Conservation (phyloP, 202 grass and related monocot genomes). For the Musa balbisiana region DNA sequence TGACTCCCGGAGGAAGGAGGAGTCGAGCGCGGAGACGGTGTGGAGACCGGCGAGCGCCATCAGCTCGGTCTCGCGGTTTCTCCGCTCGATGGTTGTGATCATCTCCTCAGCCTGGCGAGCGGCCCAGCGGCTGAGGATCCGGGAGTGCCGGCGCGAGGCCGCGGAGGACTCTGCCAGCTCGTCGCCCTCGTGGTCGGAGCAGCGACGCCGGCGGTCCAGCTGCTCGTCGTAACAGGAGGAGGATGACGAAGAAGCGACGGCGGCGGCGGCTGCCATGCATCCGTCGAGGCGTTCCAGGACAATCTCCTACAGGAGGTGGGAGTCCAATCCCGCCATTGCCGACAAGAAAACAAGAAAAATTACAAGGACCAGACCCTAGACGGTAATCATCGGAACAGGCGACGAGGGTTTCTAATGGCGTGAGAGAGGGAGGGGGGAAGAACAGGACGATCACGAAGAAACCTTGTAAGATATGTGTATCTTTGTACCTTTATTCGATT, state of each 20-base stretch:
- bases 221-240: slow-evolving; percentile 24
- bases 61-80: slow-evolving; percentile 35
- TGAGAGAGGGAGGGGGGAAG: no score
- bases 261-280: slow-evolving; percentile 42
- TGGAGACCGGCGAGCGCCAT: slow-evolving; percentile 39
- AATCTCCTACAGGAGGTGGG: slow-evolving; percentile 95
- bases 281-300: slow-evolving; percentile 86
- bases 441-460: no score
- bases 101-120: slow-evolving; percentile 72
- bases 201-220: slow-evolving; percentile 12
- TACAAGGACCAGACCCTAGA: no score
- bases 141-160: slow-evolving; percentile 47
- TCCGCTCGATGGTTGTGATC: slow-evolving; percentile 64
- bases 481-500: no score
- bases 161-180: slow-evolving; percentile 51
- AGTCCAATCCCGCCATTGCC: slow-evolving; percentile 55
- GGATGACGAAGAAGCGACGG: slow-evolving; percentile 35
- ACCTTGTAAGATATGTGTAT: no score
- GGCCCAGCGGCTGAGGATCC: slow-evolving; percentile 82
- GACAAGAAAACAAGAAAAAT: slow-evolving; percentile 4
- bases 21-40: slow-evolving; percentile 37
- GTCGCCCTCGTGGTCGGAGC: slow-evolving; percentile 15
- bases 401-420: no score
- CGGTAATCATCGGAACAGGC: no score
- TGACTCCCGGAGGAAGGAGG: slow-evolving; percentile 28